Conservation (phyloP, 108 stramenopile genomes). For the Seminavis robusta region DNA sequence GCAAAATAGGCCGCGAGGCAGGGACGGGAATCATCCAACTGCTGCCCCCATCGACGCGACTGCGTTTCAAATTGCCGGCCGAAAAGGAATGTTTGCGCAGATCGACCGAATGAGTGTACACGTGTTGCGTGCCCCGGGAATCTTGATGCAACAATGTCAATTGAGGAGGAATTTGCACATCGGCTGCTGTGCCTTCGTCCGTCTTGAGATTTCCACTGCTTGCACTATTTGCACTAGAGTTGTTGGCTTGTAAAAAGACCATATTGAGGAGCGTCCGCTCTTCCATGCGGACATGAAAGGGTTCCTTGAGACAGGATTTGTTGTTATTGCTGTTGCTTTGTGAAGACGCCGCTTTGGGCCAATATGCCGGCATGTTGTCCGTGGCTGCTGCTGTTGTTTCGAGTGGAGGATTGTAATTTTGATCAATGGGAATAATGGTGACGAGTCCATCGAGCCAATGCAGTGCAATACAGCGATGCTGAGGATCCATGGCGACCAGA, state of each 20-base stretch:
- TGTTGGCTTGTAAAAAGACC: slow-evolving; percentile 37
- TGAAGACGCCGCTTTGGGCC: too few species aligned
- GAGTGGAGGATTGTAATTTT: slow-evolving; percentile 6
- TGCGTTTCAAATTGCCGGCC: background rate
- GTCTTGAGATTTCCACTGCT: too few species aligned
- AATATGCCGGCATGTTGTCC: slow-evolving; percentile 1
- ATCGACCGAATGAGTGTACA: slow-evolving; percentile 59
- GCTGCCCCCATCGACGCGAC: slow-evolving; percentile 67
- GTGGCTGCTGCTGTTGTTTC: background rate
- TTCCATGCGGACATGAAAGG: slow-evolving; percentile 75
- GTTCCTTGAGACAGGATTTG: too few species aligned
- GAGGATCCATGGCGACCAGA: slow-evolving; percentile 58
- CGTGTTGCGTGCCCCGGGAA: slow-evolving; percentile 63
- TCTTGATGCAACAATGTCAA: slow-evolving; percentile 76
- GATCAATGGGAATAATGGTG: slow-evolving; percentile 61
- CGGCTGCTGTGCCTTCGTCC: too few species aligned
- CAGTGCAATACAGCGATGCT: slow-evolving; percentile 60
- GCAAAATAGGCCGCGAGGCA: background rate
- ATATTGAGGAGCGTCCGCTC: slow-evolving; percentile 61
- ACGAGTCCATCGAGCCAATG: slow-evolving; percentile 75
- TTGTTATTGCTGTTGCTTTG: too few species aligned
- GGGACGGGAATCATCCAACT: slow-evolving; percentile 66
- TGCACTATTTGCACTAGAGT: background rate
- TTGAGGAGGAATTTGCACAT: slow-evolving; percentile 46
- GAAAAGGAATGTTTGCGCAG: slow-evolving; percentile 17